Evolutionary conservation across 768 basidiomycete species (phyloP), one percentile per base, ranked within the genome.

Genomic region (Pholiota conissans): DNA sequence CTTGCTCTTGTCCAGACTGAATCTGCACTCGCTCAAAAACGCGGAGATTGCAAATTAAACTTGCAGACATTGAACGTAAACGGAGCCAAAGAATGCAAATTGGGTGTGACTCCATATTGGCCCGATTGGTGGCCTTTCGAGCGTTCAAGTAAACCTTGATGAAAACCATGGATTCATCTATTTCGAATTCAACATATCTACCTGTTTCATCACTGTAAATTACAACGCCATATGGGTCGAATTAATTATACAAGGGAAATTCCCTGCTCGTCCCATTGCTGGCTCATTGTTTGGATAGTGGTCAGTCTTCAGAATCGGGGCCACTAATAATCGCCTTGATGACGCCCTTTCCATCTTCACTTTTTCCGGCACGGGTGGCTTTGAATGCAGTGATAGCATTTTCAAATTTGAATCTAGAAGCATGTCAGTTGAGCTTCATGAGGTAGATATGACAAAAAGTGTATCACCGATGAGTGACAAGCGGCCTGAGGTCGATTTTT

Each of bases 311-410:
- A 34, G 52, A 37, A 26, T 60, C 89, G 40, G 91, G 91, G 5
- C 92, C 92, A 48, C 89, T 89, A 62, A 95, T 93, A 61, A 96
- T 87, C 30, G 84, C 87, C 74, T 97, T 96, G 68, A 96, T 95
- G 40, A 95, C 87, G 30, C 83, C 83, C 72, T 87, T 91, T 47
- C 95, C 95, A 67, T 98, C 91, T 53, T 83, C 78, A 48, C 93
- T 88, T 78, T 89, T 91, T 27, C 95, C 93, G 18, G 75, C 71
- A 57, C 85, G 83, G 34, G 90, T 97, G 13, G 89, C 85, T 56
- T 89, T 76, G 81, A 98, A 97, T 2, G 95, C 96, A 49, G 77
- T 76, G 22, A 83, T 73, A 48, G 94, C 92, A 11, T 94, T 79
- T 37, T 86, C 78, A 70, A 98, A 98, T 32, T 79, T 68, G 74